A percentile compares a stretch with the other conserved stretches of the same genome.
Conservation (phyloP, 352 stramenopile species). For the Pythium pyrilobum region DNA sequence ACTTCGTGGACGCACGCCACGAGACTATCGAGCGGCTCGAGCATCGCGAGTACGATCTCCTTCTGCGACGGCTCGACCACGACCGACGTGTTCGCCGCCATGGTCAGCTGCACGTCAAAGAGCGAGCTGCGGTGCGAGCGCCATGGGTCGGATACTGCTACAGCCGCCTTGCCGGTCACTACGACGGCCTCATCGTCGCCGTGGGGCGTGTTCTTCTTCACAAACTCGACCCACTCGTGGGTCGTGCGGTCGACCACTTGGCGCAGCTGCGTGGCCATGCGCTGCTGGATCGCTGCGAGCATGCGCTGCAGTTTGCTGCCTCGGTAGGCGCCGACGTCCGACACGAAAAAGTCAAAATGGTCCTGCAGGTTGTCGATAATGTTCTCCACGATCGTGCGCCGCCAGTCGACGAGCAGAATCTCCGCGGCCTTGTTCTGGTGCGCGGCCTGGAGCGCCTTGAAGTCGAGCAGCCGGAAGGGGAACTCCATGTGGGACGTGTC, state of each 20-base stretch:
- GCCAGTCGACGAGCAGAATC: constrained; percentile 84
- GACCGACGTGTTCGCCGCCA: constrained; percentile 32
- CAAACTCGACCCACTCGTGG: constrained; percentile 56
- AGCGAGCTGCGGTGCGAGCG: constrained; percentile 58
- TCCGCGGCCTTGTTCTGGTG: constrained; percentile 74
- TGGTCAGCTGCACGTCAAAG: constrained; percentile 68
- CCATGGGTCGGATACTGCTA: constrained; percentile 21
- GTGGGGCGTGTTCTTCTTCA: constrained; percentile 21
- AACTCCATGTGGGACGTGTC: constrained; percentile 48
- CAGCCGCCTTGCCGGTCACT: background rate
- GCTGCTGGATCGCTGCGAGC: constrained; percentile 80
- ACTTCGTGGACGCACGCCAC: constrained; percentile 72
- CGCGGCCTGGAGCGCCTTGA: constrained; percentile 68
- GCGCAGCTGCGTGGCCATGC: constrained; percentile 82
- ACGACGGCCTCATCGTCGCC: background rate
- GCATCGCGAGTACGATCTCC: constrained; percentile 73
- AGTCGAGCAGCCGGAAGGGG: constrained; percentile 83
- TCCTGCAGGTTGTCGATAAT: constrained; percentile 93
- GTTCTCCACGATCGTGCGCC: constrained; percentile 87
- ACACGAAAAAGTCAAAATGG: constrained; percentile 92
- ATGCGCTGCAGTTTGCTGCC: constrained; percentile 60
- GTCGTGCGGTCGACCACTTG: constrained; percentile 56
- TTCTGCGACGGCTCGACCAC: constrained; percentile 52
- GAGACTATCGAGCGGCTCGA: constrained; percentile 78
- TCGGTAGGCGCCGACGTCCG: constrained; percentile 55